Evolutionary conservation across 2,329 filamentous ascomycete species (phyloP), one percentile per base, ranked within the genome.

Genomic region (Blastomyces silverae): DNA sequence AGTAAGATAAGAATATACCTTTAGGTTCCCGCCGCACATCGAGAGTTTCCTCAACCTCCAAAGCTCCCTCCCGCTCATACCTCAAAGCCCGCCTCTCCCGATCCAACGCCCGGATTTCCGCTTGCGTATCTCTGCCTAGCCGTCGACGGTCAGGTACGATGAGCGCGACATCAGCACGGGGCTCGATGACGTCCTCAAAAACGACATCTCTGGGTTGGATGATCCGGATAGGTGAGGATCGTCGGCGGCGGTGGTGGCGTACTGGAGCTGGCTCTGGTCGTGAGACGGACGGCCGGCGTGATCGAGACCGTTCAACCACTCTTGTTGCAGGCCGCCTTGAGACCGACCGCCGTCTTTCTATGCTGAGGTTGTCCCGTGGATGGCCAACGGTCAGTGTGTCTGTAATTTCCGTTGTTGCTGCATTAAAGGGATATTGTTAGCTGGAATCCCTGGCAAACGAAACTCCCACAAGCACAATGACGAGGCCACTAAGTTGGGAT

Each of bases 21-120:
- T 90, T 94, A 83, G 89, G 89, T 80, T 97, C 91, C 82, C 89
- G 91, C 79, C 91, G 89, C 72, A 96, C 86, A 67, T 82, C 78
- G 4, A 79, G 71, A 6, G 87, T 77, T 66, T 86, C 84, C 61
- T 82, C 78, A 50, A 77, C 76, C 70, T 82, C 72, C 69, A 25
- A 70, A 63, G 39, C 67, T 61, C 42, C 66, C 11, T 69, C 73
- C 13, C 84, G 81, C 73, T 88, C 85, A 22, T 85, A 78, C 65
- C 82, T 82, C 56, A 87, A 76, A 34, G 82, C 79, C 66, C 82
- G 80, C 53, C 82, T 82, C 75, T 91, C 87, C 6, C 82, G 83
- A 77, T 93, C 89, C 1, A 93, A 81, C 1, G 84, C 83, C 15
- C 83, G 84, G 65, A 92, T 91, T 73, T 94, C 89, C 42, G 86